phyloP scores from a whole-genome alignment of 2,329 filamentous ascomycete genomes.

The Leptographium wingfieldii region DNA sequence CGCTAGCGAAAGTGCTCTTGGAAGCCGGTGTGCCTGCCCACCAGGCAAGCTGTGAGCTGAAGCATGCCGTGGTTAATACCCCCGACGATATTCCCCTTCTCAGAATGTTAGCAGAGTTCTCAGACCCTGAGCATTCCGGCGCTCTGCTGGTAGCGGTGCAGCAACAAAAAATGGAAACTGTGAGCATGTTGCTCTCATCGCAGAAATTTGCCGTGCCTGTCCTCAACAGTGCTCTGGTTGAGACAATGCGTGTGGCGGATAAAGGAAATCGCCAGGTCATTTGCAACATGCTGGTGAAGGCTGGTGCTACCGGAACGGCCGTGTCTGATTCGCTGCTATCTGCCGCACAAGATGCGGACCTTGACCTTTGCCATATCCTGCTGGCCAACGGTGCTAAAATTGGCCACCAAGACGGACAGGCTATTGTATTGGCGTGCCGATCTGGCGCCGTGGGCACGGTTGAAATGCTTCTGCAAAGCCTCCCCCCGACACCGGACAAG shows the following conservation, averaged over 20 bases:
- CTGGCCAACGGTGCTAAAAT: conserved; percentile 39
- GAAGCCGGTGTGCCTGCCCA: conserved; percentile 32
- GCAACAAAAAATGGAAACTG: conserved; percentile 30
- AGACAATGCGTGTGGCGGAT: conserved; percentile 29
- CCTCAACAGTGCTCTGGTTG: conserved; percentile 29
- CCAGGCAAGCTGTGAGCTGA: conserved; percentile 39
- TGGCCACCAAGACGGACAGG: conserved; percentile 37
- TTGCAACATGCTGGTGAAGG: conserved; percentile 31
- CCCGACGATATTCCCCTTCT: conserved; percentile 37
- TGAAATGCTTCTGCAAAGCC: conserved; percentile 30
- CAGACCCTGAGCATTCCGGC: conserved; percentile 37
- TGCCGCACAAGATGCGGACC: conserved; percentile 39
- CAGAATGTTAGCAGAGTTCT: conserved; percentile 28
- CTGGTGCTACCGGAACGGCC: conserved; percentile 30
- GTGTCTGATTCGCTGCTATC: conserved; percentile 37
- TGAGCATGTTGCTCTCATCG: conserved; percentile 30
- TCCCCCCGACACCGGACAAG: conserved; percentile 23
- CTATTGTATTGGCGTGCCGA: conserved; percentile 40
- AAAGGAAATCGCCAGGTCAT: conserved; percentile 27
- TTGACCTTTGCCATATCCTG: conserved; percentile 36
- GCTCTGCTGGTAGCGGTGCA: conserved; percentile 34
- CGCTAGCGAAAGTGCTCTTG: conserved; percentile 36
- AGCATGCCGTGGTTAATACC: conserved; percentile 34
- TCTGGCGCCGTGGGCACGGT: conserved; percentile 37
- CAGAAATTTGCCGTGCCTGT: conserved; percentile 24